Evolutionary conservation across 1,284 basidiomycete species (phyloP), one percentile per base, ranked within the genome.

Genomic region (Cryptococcus sp.): DNA sequence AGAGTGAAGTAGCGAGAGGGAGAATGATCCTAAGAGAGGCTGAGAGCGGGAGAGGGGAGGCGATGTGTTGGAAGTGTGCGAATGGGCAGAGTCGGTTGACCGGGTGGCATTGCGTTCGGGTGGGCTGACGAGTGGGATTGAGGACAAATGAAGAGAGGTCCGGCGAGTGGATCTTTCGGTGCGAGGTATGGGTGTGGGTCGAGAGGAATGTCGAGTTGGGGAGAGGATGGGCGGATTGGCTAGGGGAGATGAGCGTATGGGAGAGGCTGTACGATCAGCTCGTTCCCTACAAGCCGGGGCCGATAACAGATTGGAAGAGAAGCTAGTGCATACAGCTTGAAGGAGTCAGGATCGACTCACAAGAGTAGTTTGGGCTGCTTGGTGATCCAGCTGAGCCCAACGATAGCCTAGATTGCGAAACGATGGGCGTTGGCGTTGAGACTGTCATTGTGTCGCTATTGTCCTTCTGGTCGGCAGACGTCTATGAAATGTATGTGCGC

Each of bases 1-100:
- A 12, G 66, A 60, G 37, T 71, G 69, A 4, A 69, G 56, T 16
- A 71, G 55, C 9, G 63, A 66, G 41, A 71, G 60, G 21, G 61
- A 60, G 45, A 67, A 71, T 10, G 62, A 65, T 21, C 69, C 69
- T 9, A 66, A 54, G 5, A 71, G 50, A 1, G 68, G 66, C 16
- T 68, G 67, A 6, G 64, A 66, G 50, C 68, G 65, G 24, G 65
- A 66, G 16, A 68, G 52, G 16, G 62, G 57, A 12, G 57, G 54
- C 3, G 59, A 57, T 22, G 59, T 51, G 21, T 54, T 47, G 35
- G 26, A 11, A 25, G 34, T 21, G 21, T 12, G 25, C n/a, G 21
- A 7, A n/a, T n/a, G n/a, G n/a, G n/a, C n/a, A 33, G 9, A 9
- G 18, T 25, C 4, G 38, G 22, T 25, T 7, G 49, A n/a, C 4